These are phyloP conservation scores for Aphanomyces euteiches DNA, from an alignment of 352 stramenopile species.

Conservation along the genomic window DNA sequence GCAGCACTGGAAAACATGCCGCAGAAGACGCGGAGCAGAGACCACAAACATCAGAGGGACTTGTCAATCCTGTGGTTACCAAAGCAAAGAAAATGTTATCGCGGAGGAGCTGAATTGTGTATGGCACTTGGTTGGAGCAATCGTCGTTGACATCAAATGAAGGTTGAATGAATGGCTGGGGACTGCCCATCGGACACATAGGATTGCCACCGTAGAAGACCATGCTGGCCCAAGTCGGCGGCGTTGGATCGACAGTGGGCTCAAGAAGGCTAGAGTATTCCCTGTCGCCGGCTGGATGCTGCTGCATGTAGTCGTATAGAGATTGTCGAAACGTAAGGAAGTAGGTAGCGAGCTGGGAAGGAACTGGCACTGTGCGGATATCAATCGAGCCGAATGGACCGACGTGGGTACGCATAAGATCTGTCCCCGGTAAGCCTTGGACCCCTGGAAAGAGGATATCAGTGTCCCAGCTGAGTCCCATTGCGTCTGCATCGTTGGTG, in stretches of 20 bases:
- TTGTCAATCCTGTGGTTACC: not conserved
- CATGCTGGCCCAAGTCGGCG: not conserved
- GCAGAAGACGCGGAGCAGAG: not conserved
- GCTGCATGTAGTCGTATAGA: slow-evolving; percentile 15
- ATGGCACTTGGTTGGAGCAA: not conserved
- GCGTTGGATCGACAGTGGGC: not conserved
- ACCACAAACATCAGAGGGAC: not conserved
- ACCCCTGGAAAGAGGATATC: not conserved
- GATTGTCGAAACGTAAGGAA: not conserved
- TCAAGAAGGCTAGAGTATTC: not conserved
- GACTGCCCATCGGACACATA: not conserved
- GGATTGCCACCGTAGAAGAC: slow-evolving; percentile 13
- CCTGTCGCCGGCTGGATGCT: not conserved
- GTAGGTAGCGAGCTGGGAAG: not conserved
- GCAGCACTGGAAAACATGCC: not conserved
- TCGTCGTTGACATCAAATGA: slow-evolving; percentile 20
- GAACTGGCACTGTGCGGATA: slow-evolving; percentile 3
- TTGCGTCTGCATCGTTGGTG: not conserved
- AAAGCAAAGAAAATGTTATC: slow-evolving; percentile 9
- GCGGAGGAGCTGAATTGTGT: not conserved
- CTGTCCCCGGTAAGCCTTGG: not conserved
- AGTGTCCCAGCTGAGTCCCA: slow-evolving; percentile 10
- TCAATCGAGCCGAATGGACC: slow-evolving; percentile 9
- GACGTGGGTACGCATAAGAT: slow-evolving; percentile 1
- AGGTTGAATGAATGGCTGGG: not conserved